These are phyloP conservation scores for Kodamaea suecica DNA, from an alignment of 1,139 yeast genomes.

Conservation along the genomic window DNA sequence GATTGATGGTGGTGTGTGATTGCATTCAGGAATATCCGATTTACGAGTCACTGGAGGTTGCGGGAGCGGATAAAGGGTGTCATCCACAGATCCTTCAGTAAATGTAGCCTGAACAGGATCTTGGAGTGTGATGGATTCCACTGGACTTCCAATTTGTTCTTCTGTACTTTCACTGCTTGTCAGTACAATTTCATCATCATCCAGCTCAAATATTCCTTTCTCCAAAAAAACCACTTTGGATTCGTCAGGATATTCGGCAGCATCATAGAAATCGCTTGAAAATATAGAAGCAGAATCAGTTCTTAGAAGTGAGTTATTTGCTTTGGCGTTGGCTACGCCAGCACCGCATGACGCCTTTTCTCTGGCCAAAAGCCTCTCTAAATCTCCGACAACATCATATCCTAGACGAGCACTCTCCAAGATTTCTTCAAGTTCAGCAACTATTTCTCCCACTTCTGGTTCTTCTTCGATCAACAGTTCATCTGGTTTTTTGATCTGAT, in stretches of 20 bases:
- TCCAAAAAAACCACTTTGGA: conserved; percentile 38
- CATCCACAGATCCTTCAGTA: conserved; percentile 25
- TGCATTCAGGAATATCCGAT: conserved; percentile 56
- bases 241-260: conserved; percentile 52
- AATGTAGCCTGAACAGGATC: no score
- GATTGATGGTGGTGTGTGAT: conserved; percentile 75
- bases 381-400: conserved; percentile 11
- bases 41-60: conserved; percentile 51
- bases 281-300: conserved; percentile 16
- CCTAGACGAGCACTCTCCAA: conserved; percentile 1
- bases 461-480: conserved; percentile 11
- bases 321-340: background rate
- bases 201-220: conserved; percentile 16
- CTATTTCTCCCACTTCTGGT: conserved; percentile 5
- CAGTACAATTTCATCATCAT: conserved; percentile 15
- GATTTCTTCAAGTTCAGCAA: conserved; percentile 2
- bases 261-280: conserved; percentile 61
- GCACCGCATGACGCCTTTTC: conserved; percentile 9
- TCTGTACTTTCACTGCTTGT: conserved; percentile 12
- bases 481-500: conserved; percentile 37
- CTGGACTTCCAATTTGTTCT: conserved; percentile 2
- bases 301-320: background rate
- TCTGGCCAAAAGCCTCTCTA: conserved; percentile 21
- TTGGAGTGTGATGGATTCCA: no score
- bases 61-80: conserved; percentile 64